Evolutionary conservation across 257 asterid genomes (phyloP).

Genomic region (Ligustrum vulgare): DNA sequence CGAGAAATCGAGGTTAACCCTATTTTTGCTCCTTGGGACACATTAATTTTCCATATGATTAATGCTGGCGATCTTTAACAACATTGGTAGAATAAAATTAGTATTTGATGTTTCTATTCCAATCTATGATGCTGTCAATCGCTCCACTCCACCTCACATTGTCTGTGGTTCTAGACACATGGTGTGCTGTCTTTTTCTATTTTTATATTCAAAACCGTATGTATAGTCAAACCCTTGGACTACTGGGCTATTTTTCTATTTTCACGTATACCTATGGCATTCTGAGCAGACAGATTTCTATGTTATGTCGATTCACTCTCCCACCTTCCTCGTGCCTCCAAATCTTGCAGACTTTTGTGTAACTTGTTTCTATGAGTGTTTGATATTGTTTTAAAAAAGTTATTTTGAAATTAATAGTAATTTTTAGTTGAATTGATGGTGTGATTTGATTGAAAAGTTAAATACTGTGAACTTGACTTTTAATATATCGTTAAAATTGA

Average conservation of each 20-base stretch:
- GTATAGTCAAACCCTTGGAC: conserved; percentile 42
- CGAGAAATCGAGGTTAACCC: conserved; percentile 40
- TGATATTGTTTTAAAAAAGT: too few species aligned
- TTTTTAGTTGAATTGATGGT: too few species aligned
- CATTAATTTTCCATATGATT: conserved; percentile 63
- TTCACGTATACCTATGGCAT: conserved; percentile 58
- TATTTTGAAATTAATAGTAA: too few species aligned
- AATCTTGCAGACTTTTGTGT: conserved; percentile 38
- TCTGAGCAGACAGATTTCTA: conserved; percentile 28
- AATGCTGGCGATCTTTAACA: conserved; percentile 23
- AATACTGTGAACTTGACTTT: too few species aligned
- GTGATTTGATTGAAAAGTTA: too few species aligned
- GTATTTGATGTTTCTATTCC: conserved; percentile 80
- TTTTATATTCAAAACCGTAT: conserved; percentile 25
- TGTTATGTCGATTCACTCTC: conserved; percentile 15
- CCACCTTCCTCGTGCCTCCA: conserved; percentile 58
- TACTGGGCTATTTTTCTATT: conserved; percentile 37
- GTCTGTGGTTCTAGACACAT: conserved; percentile 55
- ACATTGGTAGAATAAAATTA: conserved; percentile 41
- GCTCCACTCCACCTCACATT: conserved; percentile 3
- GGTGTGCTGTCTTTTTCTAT: conserved; percentile 44
- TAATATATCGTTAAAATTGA: too few species aligned
- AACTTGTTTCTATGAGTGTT: neutral
- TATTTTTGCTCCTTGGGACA: conserved; percentile 62
- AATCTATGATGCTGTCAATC: conserved; percentile 54